These are phyloP conservation scores for Hylodesmum podocarpum DNA, from an alignment of 306 rosid genomes.

Conservation along the genomic window DNA sequence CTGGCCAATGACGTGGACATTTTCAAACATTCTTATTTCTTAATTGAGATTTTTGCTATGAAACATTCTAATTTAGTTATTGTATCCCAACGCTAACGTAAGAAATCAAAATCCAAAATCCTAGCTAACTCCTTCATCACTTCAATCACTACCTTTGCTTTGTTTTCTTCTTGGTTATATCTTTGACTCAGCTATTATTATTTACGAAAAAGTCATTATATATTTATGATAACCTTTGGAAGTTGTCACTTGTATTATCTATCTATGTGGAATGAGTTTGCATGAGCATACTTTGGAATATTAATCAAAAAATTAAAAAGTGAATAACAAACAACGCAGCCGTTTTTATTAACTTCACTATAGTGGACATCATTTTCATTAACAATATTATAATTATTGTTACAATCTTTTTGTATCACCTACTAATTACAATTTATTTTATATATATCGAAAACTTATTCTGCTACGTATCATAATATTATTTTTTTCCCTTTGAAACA, in stretches of 20 bases:
- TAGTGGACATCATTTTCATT: not conserved
- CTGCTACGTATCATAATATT: not conserved
- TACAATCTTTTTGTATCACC: not conserved
- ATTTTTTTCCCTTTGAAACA: not conserved
- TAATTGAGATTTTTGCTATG: not conserved
- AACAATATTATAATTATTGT: not conserved
- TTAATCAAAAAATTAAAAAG: too few relatives aligned
- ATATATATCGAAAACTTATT: not conserved
- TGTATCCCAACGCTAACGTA: not conserved
- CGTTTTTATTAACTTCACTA: not conserved
- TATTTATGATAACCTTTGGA: not conserved
- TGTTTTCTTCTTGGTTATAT: not conserved
- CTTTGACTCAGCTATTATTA: not conserved
- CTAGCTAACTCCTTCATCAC: not conserved
- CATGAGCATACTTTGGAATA: not conserved
- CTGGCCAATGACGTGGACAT: constrained; percentile 21
- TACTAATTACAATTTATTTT: not conserved
- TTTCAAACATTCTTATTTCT: not conserved
- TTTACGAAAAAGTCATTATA: not conserved
- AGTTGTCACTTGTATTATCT: too few relatives aligned
- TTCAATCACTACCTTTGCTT: not conserved
- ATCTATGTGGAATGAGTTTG: not conserved
- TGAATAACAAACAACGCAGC: not conserved
- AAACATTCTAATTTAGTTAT: not conserved
- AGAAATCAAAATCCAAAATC: not conserved